Evolutionary conservation across 2,329 filamentous ascomycete species (phyloP).

Genomic region (Pseudogymnoascus sp.): DNA sequence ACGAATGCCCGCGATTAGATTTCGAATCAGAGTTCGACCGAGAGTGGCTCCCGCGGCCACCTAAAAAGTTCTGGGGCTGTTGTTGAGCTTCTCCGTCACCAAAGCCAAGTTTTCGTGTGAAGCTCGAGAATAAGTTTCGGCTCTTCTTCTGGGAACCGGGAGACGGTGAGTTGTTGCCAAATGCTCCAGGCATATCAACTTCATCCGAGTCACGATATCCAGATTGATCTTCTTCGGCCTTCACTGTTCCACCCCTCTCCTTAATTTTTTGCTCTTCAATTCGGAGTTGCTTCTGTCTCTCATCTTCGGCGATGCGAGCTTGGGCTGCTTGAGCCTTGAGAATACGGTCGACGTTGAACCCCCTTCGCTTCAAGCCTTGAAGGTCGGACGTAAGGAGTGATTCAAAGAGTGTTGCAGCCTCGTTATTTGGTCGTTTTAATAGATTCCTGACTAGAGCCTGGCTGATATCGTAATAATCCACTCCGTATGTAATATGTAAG

Average conservation of each 20-base stretch:
- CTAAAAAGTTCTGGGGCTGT: constrained; percentile 37
- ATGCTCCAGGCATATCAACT: constrained; percentile 63
- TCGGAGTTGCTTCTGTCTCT: constrained; percentile 64
- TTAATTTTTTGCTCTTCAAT: constrained; percentile 58
- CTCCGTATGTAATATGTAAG: constrained; percentile 65
- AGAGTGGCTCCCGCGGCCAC: constrained; percentile 12
- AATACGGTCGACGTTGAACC: constrained; percentile 95
- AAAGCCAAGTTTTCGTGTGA: constrained; percentile 61
- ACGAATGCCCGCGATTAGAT: constrained; percentile 11
- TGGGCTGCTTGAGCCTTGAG: constrained; percentile 80
- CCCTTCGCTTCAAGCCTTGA: constrained; percentile 70
- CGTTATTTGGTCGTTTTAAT: constrained; percentile 72
- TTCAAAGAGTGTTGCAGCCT: constrained; percentile 84
- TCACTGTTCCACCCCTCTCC: constrained; percentile 35
- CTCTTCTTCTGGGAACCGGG: constrained; percentile 36
- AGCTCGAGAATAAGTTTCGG: constrained; percentile 53
- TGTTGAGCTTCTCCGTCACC: constrained; percentile 40
- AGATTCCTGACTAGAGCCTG: constrained; percentile 76
- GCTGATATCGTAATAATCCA: constrained; percentile 87
- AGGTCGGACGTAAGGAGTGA: constrained; percentile 82
- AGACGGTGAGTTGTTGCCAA: constrained; percentile 51
- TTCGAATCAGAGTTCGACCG: constrained; percentile 20
- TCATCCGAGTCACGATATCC: constrained; percentile 30
- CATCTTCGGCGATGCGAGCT: constrained; percentile 75
- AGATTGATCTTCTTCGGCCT: constrained; percentile 19